Conservation (phyloP, 331 rosid genomes). For the Malus hybrid region DNA sequence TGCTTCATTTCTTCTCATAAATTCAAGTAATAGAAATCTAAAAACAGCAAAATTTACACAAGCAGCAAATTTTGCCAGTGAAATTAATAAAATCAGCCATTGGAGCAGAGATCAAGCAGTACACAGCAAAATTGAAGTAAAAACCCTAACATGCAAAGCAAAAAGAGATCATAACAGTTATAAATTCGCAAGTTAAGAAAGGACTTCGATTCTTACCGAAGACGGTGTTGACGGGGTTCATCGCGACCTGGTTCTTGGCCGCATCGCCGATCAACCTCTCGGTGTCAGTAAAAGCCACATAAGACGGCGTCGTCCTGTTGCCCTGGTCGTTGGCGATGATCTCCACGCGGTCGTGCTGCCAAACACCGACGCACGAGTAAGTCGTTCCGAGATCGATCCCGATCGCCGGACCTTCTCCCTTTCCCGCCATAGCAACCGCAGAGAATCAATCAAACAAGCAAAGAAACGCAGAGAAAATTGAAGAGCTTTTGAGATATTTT, state of each 20-base stretch:
- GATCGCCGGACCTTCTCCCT: constrained; percentile 72
- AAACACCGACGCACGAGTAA: constrained; percentile 71
- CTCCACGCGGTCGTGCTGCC: constrained; percentile 82
- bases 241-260: constrained; percentile 47
- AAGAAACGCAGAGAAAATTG: background rate
- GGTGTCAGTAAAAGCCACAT: constrained; percentile 59
- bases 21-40: background rate
- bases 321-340: constrained; percentile 79
- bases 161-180: background rate
- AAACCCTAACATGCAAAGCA: background rate
- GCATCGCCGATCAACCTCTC: constrained; percentile 44
- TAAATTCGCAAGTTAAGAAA: too few relatives aligned
- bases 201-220: constrained; percentile 33
- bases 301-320: constrained; percentile 73
- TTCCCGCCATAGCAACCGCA: constrained; percentile 40
- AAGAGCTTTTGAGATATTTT: background rate
- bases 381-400: constrained; percentile 81
- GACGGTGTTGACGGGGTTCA: constrained; percentile 74
- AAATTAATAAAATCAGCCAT: background rate
- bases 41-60: background rate
- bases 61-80: background rate
- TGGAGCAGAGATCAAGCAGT: background rate
- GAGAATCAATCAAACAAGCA: background rate
- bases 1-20: background rate
- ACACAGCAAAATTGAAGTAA: background rate